Base-by-base conservation (phyloP, 495 filamentous ascomycete species). In the Glutinoglossum americanum region DNA sequence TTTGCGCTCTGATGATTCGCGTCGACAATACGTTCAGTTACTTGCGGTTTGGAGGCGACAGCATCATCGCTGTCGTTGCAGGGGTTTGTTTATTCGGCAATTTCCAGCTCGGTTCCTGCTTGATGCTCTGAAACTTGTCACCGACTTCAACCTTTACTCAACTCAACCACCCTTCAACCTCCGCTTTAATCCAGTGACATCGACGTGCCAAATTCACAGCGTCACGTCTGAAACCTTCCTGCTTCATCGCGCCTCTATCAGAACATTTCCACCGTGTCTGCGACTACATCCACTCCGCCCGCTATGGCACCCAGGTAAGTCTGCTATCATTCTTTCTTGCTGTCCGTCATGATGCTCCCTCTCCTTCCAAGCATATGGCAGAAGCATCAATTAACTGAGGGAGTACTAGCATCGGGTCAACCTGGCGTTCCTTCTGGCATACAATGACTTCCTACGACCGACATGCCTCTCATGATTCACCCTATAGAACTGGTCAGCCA, bases 371-470 rank as follows among this genome's bases (percentile, higher is more conserved):
- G 13, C 32, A 15, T 27, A 26, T 23, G 0, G 37, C 13, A 28
- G 32, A 21, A 7, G 15, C 32, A 30, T 25, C 23, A 55, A 61
- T 32, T 23, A 23, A 61, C 35, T 3, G 3, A 27, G 26, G 25
- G 26, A 41, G 37, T 56, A 8, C 13, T 62, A 84, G 82, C 60
- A 64, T 89, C 60, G 74, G 75, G 57, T 73, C 73, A 55, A 72
- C 77, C 69, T 80, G 85, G 70, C 78, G 80, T 62, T 85, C 84
- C 61, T 87, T 95, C 71, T 96, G 90, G 90, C 90, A 97, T 76
- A 84, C 87, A 56, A 92, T 96, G 87, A 94, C 88, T 70, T 77
- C 75, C 64, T 68, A 78, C 71, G 73, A 84, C 66, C 75, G 80
- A 76, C 84, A 92, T 79, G 85, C 88, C 57, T 78, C 77, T 61